Evolutionary conservation across 139 green algal species (phyloP).

Genomic region (Tetradesmus lagerheimii): DNA sequence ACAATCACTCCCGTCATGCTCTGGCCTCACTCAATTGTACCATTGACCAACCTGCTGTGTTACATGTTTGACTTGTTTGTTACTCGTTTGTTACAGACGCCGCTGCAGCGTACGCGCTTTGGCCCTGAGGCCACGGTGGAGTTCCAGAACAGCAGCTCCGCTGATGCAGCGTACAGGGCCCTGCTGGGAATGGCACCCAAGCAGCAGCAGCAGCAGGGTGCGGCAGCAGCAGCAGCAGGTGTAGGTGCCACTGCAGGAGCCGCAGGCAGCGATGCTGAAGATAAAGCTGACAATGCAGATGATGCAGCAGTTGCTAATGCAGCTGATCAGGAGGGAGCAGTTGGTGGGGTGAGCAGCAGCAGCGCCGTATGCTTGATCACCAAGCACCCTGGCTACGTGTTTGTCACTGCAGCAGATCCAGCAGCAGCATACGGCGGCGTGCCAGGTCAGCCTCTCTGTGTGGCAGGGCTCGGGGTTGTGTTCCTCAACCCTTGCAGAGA

Average conservation of each 20-base stretch:
- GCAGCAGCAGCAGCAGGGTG: neutral
- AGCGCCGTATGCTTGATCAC: neutral
- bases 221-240: neutral
- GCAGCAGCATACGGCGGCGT: neutral
- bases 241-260: neutral
- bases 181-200: slow-evolving; percentile 14
- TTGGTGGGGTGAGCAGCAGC: neutral
- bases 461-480: slow-evolving; percentile 29
- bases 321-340: neutral
- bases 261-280: neutral
- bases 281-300: neutral
- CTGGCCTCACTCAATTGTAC: too few relatives aligned
- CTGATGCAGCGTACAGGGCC: slow-evolving; percentile 30
- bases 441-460: slow-evolving; percentile 4
- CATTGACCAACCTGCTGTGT: neutral
- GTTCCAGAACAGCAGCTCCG: slow-evolving; percentile 18
- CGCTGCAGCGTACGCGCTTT: neutral
- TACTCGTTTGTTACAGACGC: neutral
- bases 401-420: slow-evolving; percentile 9
- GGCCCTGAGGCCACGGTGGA: slow-evolving; percentile 27
- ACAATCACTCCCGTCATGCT: too few relatives aligned
- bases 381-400: neutral
- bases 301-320: neutral
- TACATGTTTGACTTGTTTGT: neutral
- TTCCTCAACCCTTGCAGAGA: slow-evolving; percentile 23